phyloP scores from a whole-genome alignment of 2,329 filamentous ascomycete species.

The Ophiostoma ulmi region DNA sequence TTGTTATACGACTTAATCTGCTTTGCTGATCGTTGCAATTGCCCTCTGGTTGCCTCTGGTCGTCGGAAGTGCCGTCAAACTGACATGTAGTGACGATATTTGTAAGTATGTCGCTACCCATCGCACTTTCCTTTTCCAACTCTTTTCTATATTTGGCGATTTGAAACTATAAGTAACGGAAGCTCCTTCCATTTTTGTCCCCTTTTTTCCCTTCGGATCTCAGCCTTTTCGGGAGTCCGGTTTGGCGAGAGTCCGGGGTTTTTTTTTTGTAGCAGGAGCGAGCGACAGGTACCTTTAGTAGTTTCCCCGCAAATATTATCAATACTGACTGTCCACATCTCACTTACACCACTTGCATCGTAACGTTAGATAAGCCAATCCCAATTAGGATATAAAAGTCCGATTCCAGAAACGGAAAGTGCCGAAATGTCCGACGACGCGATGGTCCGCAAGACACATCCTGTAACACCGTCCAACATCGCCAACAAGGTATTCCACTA shows the following conservation, averaged over 20 bases:
- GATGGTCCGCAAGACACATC: not conserved
- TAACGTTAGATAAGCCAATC: not conserved
- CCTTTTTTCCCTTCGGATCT: not conserved
- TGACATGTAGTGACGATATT: not conserved
- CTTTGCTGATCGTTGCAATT: not conserved
- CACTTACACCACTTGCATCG: conserved; percentile 10
- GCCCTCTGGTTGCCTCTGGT: not conserved
- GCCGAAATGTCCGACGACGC: conserved; percentile 1
- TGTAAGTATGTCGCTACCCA: not conserved
- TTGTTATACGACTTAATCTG: conserved; percentile 6
- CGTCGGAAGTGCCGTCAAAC: not conserved
- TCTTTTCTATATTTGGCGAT: not conserved
- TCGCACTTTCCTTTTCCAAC: not conserved
- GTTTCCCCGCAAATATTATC: not conserved
- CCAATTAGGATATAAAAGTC: not conserved
- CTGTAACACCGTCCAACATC: not conserved
- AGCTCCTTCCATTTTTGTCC: not conserved
- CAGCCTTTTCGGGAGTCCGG: conserved; percentile 25
- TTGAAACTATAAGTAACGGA: not conserved
- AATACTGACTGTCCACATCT: not conserved
- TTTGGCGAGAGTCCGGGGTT: conserved; percentile 25
- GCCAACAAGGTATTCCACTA: not conserved
- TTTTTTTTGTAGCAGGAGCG: not conserved
- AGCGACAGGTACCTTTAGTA: not conserved
- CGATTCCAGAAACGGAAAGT: not conserved